A percentile compares a stretch with the other conserved stretches of the same genome.
Evolutionary conservation across 495 filamentous ascomycete genomes (phyloP).

Genomic region (Annulohypoxylon maeteangense): DNA sequence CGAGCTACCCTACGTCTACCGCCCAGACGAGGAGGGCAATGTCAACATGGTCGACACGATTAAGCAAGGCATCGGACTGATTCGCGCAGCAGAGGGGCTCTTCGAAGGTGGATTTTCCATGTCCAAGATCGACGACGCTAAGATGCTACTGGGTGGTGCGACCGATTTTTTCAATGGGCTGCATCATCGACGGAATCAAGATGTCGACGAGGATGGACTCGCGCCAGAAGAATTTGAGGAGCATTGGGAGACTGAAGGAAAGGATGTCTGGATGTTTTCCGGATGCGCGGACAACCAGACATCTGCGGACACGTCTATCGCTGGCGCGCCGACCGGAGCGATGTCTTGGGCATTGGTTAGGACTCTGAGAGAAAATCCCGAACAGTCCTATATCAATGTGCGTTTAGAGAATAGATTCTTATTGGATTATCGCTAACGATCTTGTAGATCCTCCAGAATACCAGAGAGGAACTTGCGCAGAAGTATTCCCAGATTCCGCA

Average conservation of each 20-base stretch:
- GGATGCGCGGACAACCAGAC: conserved; percentile 71
- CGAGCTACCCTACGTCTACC: conserved; percentile 69
- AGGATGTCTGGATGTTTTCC: conserved; percentile 69
- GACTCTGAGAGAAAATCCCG: conserved; percentile 59
- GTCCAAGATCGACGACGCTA: conserved; percentile 61
- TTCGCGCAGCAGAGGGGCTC: conserved; percentile 57
- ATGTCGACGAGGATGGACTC: conserved; percentile 61
- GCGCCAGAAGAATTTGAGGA: conserved; percentile 62
- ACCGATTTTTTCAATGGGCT: conserved; percentile 64
- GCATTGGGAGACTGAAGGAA: conserved; percentile 63
- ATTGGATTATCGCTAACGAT: conserved; percentile 6
- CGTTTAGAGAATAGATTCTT: conserved; percentile 1
- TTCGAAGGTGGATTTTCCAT: conserved; percentile 65
- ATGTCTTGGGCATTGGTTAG: conserved; percentile 70
- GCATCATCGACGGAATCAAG: conserved; percentile 53
- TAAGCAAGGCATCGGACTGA: conserved; percentile 61
- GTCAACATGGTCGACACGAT: conserved; percentile 66
- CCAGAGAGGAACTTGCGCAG: conserved; percentile 55
- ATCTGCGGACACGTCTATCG: conserved; percentile 66
- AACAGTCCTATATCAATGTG: conserved; percentile 65
- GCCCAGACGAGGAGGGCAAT: conserved; percentile 64
- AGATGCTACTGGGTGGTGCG: conserved; percentile 64
- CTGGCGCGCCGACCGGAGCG: conserved; percentile 62
- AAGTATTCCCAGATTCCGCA: conserved; percentile 67
- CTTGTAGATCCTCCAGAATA: conserved; percentile 59